phyloP scores from a whole-genome alignment of 179 eudicot species.

The Patellifolia procumbens region DNA sequence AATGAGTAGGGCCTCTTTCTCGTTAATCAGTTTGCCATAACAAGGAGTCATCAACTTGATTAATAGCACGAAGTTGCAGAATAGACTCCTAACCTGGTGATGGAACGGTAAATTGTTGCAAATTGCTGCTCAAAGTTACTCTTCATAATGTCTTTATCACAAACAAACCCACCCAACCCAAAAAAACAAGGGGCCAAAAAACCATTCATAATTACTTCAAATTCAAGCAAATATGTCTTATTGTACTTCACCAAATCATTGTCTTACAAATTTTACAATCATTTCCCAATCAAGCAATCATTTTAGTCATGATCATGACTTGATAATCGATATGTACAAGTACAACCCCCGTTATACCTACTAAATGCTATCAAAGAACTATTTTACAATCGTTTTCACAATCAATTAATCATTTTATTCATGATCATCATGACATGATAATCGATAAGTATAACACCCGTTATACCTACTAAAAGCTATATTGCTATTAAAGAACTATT shows the following conservation, averaged over 20 bases:
- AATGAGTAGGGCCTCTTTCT: too few species aligned
- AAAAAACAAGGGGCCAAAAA: neutral
- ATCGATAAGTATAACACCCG: neutral
- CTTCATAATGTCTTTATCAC: neutral
- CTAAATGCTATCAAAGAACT: neutral
- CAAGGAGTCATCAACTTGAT: too few species aligned
- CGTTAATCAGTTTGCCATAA: too few species aligned
- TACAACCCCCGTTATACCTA: neutral
- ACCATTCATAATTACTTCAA: neutral
- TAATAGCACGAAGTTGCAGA: too few species aligned
- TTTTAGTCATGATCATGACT: neutral
- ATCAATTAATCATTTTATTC: neutral
- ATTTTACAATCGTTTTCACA: slow-evolving; percentile 14
- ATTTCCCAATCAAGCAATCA: slow-evolving; percentile 6
- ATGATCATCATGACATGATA: neutral
- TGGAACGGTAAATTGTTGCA: neutral
- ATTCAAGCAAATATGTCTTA: neutral
- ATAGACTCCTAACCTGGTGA: too few species aligned
- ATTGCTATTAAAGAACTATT: neutral
- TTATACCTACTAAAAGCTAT: neutral
- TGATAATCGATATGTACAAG: neutral
- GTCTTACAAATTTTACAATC: slow-evolving; percentile 12
- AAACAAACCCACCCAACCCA: neutral
- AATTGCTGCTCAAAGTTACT: neutral
- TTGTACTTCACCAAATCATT: neutral